Percentiles rank a stretch among this genome's conserved stretches.
Evolutionary conservation across 192 early-diverging fungal genomes (phyloP).

Genomic region (Entomortierella chlamydospora): DNA sequence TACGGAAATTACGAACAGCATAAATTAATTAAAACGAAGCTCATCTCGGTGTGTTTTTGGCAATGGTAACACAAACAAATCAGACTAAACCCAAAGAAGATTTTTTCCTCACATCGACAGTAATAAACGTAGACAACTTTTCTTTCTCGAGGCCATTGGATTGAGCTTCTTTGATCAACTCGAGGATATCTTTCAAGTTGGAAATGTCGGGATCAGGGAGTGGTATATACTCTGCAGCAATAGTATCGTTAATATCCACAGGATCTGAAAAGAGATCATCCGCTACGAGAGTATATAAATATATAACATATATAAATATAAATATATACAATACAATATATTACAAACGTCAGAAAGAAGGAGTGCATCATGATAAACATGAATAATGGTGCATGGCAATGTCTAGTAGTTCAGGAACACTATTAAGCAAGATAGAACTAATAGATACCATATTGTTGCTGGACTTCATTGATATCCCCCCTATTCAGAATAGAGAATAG

Average conservation of each 20-base stretch:
- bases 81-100: background rate
- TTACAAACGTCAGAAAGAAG: background rate
- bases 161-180: conserved; percentile 63
- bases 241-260: conserved; percentile 10
- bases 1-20: background rate
- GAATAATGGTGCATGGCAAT: background rate
- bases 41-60: no score
- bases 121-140: conserved; percentile 65
- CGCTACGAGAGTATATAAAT: background rate
- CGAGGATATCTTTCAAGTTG: conserved; percentile 77
- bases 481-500: conserved; percentile 8
- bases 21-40: background rate
- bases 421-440: background rate
- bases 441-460: conserved; percentile 34
- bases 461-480: conserved; percentile 21
- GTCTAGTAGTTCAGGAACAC: background rate
- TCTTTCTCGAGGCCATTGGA: conserved; percentile 69
- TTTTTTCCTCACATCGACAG: conserved; percentile 55
- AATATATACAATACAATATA: background rate
- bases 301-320: background rate
- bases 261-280: conserved; percentile 17
- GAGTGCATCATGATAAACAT: no score
- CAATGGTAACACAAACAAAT: no score
- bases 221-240: background rate
- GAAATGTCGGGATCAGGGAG: conserved; percentile 75